Evolutionary conservation across 179 eudicot genomes (phyloP).

Genomic region (Spergularia azorica): DNA sequence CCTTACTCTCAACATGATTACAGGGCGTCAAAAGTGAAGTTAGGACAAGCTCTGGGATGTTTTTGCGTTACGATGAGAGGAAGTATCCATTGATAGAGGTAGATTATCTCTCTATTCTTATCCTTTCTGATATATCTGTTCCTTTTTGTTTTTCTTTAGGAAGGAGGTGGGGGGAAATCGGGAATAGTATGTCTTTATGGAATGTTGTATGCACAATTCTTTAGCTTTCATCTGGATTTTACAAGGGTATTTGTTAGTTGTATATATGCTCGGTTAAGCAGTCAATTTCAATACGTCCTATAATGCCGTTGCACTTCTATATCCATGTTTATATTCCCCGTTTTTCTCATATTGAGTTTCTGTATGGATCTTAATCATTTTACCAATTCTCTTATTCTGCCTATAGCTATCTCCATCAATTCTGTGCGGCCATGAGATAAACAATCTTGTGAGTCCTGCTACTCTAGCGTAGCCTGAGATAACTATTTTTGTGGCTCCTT

Average conservation of each 20-base stretch:
- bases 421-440: background rate
- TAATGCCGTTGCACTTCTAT: background rate
- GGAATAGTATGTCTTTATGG: background rate
- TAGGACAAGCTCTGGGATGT: slow-evolving; percentile 99
- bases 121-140: background rate
- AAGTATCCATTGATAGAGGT: slow-evolving; percentile 87
- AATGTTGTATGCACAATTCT: background rate
- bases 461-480: background rate
- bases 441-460: background rate
- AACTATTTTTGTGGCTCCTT: background rate
- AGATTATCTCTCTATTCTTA: background rate
- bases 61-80: slow-evolving; percentile 64
- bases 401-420: background rate
- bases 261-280: background rate
- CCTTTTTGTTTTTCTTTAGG: background rate
- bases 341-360: no score
- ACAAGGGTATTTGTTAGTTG: background rate
- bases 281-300: background rate
- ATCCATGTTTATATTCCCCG: background rate
- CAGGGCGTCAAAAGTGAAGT: slow-evolving; percentile 88
- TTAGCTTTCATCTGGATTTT: slow-evolving; percentile 5
- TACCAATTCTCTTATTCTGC: background rate
- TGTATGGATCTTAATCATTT: background rate
- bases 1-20: slow-evolving; percentile 9
- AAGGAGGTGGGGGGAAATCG: background rate